These are phyloP conservation scores for Coniosporium tulheliwenetii DNA, from an alignment of 2,329 filamentous ascomycete genomes.

Conservation along the genomic window DNA sequence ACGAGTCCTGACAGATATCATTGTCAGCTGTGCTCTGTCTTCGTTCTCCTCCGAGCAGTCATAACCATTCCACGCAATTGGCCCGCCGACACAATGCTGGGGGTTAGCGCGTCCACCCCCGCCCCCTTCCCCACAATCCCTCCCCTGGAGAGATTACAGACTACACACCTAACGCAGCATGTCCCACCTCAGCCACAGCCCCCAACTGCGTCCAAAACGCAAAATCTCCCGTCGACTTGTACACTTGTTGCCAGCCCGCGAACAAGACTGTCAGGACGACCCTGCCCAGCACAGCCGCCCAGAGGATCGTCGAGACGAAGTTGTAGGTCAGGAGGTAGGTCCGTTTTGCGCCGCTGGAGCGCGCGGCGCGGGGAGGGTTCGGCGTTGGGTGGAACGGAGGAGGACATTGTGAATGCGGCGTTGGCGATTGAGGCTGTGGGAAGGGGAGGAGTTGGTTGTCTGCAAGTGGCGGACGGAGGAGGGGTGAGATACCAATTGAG, in stretches of 20 bases:
- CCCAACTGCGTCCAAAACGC: constrained; percentile 70
- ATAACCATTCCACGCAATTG: too few species aligned
- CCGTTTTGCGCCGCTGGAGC: constrained; percentile 23
- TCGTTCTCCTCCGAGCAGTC: neutral
- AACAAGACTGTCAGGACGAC: constrained; percentile 38
- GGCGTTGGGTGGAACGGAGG: too few species aligned
- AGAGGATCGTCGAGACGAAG: constrained; percentile 57
- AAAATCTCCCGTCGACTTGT: constrained; percentile 47
- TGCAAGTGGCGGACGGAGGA: too few species aligned
- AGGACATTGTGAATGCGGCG: neutral
- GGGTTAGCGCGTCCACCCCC: too few species aligned
- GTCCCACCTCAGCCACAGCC: constrained; percentile 68
- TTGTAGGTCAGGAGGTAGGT: constrained; percentile 81
- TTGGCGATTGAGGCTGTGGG: constrained; percentile 1
- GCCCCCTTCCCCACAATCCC: neutral
- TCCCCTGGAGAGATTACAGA: neutral
- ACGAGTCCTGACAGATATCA: constrained; percentile 49
- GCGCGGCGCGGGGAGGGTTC: too few species aligned
- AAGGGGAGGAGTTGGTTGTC: neutral
- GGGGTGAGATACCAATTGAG: too few species aligned
- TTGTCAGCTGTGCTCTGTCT: neutral
- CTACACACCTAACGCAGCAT: constrained; percentile 55
- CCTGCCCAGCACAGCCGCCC: constrained; percentile 60
- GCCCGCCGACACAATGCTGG: too few species aligned
- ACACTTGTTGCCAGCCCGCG: constrained; percentile 38